Evolutionary conservation across 306 rosid genomes (phyloP), one percentile per base, ranked within the genome.

Genomic region (Fragaria nilgerrensis): DNA sequence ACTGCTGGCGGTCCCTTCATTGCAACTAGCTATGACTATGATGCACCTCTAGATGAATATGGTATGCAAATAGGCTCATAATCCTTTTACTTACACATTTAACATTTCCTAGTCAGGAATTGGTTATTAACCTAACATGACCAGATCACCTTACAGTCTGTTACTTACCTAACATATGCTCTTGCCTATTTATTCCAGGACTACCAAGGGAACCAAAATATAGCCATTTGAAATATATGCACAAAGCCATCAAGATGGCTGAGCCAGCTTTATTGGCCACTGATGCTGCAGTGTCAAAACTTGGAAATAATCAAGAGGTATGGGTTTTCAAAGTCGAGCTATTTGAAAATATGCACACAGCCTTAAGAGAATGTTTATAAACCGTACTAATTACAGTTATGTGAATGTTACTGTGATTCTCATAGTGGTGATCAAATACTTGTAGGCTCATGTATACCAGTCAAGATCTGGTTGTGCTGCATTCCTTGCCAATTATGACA

Each of bases 1-100:
- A 92, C 97, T 34, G 83, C 99, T 1, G 88, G 97, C 19, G 99
- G 99, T 43, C 97, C 83, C 52, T 96, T 92, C 87, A 92, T 92
- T 50, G 87, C 99, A 14, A 92, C 98, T 27, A 96, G 98, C 86
- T 96, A 96, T 44, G 98, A 95, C 78, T 95, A 88, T 50, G 97
- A 95, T 82, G 99, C 97, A 70, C 98, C 97, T 13, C 47, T 95
- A 11, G 99, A 95, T 68, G 99, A 95, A 86, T 95, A 68, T 41
- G 99, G 99, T 92, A 96, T 67, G 85, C 74, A 37, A 53, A 70
- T 66, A 22, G 74, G 62, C 56, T 36, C 9, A 25, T 55, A 36
- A 55, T 34, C 69, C 69, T 56, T 34, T 70, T 7, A 32, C n/a
- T 67, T 23, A 23, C 73, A 62, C 61, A 19, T 11, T 32, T 27